These are phyloP conservation scores for Fusarium chlamydosporum DNA, from an alignment of 2,329 filamentous ascomycete species.

Conservation along the genomic window DNA sequence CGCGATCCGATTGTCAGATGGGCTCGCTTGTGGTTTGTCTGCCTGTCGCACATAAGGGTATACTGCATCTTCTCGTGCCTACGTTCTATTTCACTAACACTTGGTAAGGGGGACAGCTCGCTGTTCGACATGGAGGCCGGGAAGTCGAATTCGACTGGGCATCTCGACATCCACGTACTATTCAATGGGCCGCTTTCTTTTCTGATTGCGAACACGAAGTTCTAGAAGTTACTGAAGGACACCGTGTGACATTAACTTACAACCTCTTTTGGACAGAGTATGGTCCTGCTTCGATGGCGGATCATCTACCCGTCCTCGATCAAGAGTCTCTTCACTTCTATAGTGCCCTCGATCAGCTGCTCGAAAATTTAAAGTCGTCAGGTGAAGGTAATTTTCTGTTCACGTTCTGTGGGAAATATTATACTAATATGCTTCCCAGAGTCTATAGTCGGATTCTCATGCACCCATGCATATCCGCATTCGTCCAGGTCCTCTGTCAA, in stretches of 20 bases:
- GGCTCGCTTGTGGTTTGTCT: conserved; percentile 69
- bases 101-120: conserved; percentile 57
- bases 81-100: not conserved
- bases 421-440: conserved; percentile 49
- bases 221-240: conserved; percentile 62
- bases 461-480: conserved; percentile 64
- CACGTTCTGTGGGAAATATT: accelerated
- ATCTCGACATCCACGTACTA: conserved; percentile 17
- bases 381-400: not conserved
- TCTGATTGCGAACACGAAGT: conserved; percentile 68
- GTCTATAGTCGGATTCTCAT: conserved; percentile 61
- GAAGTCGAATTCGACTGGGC: conserved; percentile 60
- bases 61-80: accelerated
- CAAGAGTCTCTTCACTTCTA: conserved; percentile 33
- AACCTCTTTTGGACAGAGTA: conserved; percentile 62
- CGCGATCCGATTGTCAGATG: conserved; percentile 63
- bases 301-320: conserved; percentile 15
- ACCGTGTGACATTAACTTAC: conserved; percentile 69
- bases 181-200: conserved; percentile 67
- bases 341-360: conserved; percentile 14
- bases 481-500: conserved; percentile 43
- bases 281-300: conserved; percentile 48
- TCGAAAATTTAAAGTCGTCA: conserved; percentile 1
- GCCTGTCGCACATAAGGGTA: conserved; percentile 49
- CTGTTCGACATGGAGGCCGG: conserved; percentile 58